Conservation (phyloP, 2,329 filamentous ascomycete genomes). For the Ceratocystis colombiana region DNA sequence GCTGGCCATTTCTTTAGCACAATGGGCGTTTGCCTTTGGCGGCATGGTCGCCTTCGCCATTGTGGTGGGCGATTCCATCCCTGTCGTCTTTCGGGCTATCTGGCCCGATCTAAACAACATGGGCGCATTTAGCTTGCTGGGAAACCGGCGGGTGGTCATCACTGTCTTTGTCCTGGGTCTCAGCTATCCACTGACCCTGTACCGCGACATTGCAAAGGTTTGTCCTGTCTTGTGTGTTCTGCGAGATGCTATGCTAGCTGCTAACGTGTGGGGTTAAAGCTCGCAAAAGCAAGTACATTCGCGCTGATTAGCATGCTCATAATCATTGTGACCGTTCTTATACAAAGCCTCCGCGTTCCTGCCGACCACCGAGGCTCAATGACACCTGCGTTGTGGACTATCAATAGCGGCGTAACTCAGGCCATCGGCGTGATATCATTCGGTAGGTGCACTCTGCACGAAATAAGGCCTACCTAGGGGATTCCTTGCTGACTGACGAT, state of each 20-base stretch:
- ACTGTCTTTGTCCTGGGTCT: conserved; percentile 76
- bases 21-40: conserved; percentile 98
- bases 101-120: conserved; percentile 65
- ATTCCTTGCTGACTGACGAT: background rate
- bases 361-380: conserved; percentile 62
- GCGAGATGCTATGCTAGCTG: background rate
- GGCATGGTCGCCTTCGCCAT: conserved; percentile 98
- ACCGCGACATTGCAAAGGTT: conserved; percentile 94
- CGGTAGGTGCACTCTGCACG: conserved; percentile 43
- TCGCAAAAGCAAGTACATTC: conserved; percentile 90
- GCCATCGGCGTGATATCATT: conserved; percentile 98
- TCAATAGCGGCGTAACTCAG: conserved; percentile 85
- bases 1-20: conserved; percentile 77
- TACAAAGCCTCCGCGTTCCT: conserved; percentile 69
- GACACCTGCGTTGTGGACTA: conserved; percentile 56
- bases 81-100: conserved; percentile 71
- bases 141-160: conserved; percentile 73
- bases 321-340: conserved; percentile 78
- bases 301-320: conserved; percentile 87
- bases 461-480: too few relatives aligned
- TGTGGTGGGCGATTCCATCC: conserved; percentile 93
- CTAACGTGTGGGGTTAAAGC: conserved; percentile 39
- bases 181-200: conserved; percentile 84
- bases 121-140: conserved; percentile 71
- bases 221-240: conserved; percentile 19